Evolutionary conservation across 306 rosid species (phyloP).

Genomic region (Ormosia semicastrata): DNA sequence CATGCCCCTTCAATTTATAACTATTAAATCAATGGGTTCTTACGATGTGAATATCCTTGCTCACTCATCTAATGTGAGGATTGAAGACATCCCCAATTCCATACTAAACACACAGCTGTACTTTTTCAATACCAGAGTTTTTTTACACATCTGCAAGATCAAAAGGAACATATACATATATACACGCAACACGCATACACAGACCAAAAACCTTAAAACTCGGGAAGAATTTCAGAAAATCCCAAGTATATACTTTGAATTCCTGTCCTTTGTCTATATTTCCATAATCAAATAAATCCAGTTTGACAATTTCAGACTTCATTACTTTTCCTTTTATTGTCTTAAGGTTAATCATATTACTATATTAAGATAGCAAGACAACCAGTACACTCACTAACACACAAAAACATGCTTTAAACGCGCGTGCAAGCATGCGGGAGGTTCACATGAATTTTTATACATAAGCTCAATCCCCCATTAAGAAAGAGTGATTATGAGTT

Average conservation of each 20-base stretch:
- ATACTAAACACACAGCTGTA: neutral
- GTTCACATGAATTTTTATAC: conserved; percentile 29
- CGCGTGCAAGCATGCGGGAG: conserved; percentile 83
- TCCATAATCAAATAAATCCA: neutral
- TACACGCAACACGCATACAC: no score
- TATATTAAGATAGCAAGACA: conserved; percentile 25
- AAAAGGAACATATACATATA: neutral
- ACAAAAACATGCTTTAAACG: conserved; percentile 63
- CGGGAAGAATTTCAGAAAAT: conserved; percentile 6
- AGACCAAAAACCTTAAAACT: conserved; percentile 6
- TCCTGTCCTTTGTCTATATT: neutral
- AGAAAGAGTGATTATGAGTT: conserved; percentile 63
- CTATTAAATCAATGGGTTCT: no score
- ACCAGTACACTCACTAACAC: conserved; percentile 46
- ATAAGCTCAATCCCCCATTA: conserved; percentile 50
- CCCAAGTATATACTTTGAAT: neutral
- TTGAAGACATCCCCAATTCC: no score
- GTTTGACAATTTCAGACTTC: neutral
- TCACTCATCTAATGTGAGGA: no score
- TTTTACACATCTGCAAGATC: neutral
- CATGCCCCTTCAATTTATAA: no score
- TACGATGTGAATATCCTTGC: no score
- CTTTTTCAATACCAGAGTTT: neutral
- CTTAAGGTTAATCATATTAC: neutral
- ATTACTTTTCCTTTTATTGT: neutral